Evolutionary conservation across 306 rosid genomes (phyloP).

Genomic region (Cucurbita ficifolia): DNA sequence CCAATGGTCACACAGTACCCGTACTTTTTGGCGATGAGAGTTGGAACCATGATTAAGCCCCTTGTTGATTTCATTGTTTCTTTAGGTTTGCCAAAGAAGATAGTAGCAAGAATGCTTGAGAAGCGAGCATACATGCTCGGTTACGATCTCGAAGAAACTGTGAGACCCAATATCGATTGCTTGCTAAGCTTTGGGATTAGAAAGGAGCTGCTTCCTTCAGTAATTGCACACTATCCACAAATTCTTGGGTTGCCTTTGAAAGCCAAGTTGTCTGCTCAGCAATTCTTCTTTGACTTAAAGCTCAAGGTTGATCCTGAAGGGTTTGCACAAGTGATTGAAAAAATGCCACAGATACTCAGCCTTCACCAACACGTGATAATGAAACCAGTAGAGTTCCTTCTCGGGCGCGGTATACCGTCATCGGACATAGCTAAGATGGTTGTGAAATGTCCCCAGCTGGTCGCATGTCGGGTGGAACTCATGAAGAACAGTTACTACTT

Average conservation of each 20-base stretch:
- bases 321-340: constrained; percentile 62
- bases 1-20: constrained; percentile 92
- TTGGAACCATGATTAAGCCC: constrained; percentile 78
- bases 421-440: constrained; percentile 69
- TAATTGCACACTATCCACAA: constrained; percentile 75
- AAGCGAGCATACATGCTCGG: constrained; percentile 74
- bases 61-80: constrained; percentile 53
- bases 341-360: constrained; percentile 87
- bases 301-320: constrained; percentile 77
- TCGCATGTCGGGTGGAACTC: constrained; percentile 51
- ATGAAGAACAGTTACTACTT: constrained; percentile 80
- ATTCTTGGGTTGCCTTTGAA: constrained; percentile 74
- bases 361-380: constrained; percentile 69
- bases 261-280: constrained; percentile 77
- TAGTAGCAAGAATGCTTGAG: constrained; percentile 77
- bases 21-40: constrained; percentile 80
- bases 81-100: constrained; percentile 65
- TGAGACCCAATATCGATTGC: constrained; percentile 72
- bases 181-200: constrained; percentile 62
- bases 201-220: constrained; percentile 44
- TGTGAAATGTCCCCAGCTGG: constrained; percentile 60
- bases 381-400: constrained; percentile 69
- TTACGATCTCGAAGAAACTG: constrained; percentile 64
- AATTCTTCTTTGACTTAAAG: constrained; percentile 74
- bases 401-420: constrained; percentile 36